Percentiles rank a stretch among this genome's conserved stretches.
These are phyloP conservation scores for Lactarius quietus DNA, from an alignment of 768 basidiomycete genomes.

Conservation along the genomic window DNA sequence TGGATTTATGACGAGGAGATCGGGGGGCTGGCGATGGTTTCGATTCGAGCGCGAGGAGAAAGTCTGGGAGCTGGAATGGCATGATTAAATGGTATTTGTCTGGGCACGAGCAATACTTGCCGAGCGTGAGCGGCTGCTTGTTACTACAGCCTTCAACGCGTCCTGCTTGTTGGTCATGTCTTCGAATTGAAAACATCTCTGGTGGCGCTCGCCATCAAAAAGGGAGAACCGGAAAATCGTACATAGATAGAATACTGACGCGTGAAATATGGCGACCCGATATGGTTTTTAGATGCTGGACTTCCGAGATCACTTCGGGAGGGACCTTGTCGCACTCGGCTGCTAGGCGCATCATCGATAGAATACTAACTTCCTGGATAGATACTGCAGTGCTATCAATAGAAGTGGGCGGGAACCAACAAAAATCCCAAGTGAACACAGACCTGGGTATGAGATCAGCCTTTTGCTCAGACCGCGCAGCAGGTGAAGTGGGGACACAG, in stretches of 20 bases:
- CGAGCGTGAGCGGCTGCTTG: slow-evolving; percentile 50
- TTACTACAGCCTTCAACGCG: slow-evolving; percentile 45
- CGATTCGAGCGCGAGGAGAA: slow-evolving; percentile 48
- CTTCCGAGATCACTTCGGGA: slow-evolving; percentile 39
- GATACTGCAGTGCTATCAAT: slow-evolving; percentile 43
- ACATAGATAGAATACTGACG: slow-evolving; percentile 37
- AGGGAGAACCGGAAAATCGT: slow-evolving; percentile 11
- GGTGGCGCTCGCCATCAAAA: slow-evolving; percentile 9
- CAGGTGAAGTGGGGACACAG: slow-evolving; percentile 48
- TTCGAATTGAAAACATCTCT: slow-evolving; percentile 74
- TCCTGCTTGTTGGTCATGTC: slow-evolving; percentile 44
- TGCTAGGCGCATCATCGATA: slow-evolving; percentile 66
- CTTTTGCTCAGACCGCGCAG: slow-evolving; percentile 45
- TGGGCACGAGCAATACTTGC: slow-evolving; percentile 37
- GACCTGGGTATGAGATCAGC: slow-evolving; percentile 43
- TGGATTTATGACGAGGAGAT: slow-evolving; percentile 21
- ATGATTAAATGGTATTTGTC: neutral
- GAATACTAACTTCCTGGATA: slow-evolving; percentile 68
- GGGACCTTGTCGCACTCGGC: slow-evolving; percentile 57
- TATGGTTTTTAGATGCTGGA: slow-evolving; percentile 42
- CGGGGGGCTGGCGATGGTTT: slow-evolving; percentile 28
- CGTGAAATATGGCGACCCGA: slow-evolving; percentile 54
- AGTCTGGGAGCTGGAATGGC: slow-evolving; percentile 62
- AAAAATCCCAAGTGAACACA: slow-evolving; percentile 27
- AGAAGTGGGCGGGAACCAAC: slow-evolving; percentile 12